A percentile compares a stretch with the other conserved stretches of the same genome.
Evolutionary conservation across 1,284 basidiomycete genomes (phyloP).

Genomic region (Ganoderma lingzhi): DNA sequence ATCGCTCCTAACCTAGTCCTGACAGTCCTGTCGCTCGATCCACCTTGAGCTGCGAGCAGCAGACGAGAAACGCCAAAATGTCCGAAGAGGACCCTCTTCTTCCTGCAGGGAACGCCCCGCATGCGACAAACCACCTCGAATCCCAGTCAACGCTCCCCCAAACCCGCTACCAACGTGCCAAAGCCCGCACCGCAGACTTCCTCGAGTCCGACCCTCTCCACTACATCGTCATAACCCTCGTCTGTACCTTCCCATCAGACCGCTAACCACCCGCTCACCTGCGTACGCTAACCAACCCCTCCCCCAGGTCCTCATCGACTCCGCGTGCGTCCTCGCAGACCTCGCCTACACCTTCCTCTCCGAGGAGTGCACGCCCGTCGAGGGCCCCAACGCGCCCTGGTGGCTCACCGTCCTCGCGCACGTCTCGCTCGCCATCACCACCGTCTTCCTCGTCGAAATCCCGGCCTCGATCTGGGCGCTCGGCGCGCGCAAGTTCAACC

Average conservation of each 20-base stretch:
- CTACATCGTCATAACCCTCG: conserved; percentile 67
- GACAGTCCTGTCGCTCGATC: not conserved
- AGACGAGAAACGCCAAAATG: conserved; percentile 33
- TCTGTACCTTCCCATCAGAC: conserved; percentile 16
- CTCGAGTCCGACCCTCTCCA: conserved; percentile 66
- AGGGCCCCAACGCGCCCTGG: conserved; percentile 50
- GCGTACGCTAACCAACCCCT: not conserved
- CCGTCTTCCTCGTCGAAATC: conserved; percentile 80
- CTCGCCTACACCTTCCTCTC: conserved; percentile 72
- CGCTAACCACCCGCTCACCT: not conserved
- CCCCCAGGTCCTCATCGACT: conserved; percentile 68
- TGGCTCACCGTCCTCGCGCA: conserved; percentile 71
- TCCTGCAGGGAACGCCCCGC: conserved; percentile 39
- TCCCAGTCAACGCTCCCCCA: conserved; percentile 24
- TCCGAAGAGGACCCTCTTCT: conserved; percentile 68
- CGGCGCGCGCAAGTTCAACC: conserved; percentile 65
- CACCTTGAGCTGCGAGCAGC: not conserved
- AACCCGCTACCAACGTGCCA: conserved; percentile 39
- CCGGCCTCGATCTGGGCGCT: conserved; percentile 72
- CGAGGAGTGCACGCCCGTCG: conserved; percentile 55
- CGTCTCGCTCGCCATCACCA: conserved; percentile 73
- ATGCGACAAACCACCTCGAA: conserved; percentile 31
- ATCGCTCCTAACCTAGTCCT: not conserved
- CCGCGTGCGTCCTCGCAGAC: conserved; percentile 71
- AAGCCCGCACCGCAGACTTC: conserved; percentile 50